Evolutionary conservation across 305 asterid genomes (phyloP).

Genomic region (Fraxinus baroniana): DNA sequence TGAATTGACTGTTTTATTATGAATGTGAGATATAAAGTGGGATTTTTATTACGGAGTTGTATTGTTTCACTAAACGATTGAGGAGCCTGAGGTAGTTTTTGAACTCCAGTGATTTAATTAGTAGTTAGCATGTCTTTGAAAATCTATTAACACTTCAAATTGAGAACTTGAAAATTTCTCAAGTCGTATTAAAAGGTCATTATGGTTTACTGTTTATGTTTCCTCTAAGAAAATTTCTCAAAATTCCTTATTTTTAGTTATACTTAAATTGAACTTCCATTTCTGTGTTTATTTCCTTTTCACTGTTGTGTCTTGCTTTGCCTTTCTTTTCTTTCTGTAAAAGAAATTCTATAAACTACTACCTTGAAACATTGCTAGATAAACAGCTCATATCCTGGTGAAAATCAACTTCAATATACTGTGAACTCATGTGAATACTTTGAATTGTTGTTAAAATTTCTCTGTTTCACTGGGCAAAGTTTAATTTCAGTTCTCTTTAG

Average conservation of each 20-base stretch:
- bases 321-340: neutral
- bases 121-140: slow-evolving; percentile 9
- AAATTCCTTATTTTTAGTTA: neutral
- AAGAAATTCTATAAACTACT: neutral
- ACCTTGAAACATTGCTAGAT: slow-evolving; percentile 9
- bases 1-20: neutral
- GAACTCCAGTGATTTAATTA: slow-evolving; percentile 2
- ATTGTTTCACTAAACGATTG: neutral
- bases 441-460: slow-evolving; percentile 10
- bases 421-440: slow-evolving; percentile 20
- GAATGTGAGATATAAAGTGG: slow-evolving; percentile 1
- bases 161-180: slow-evolving; percentile 6
- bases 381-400: slow-evolving; percentile 12
- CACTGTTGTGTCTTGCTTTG: neutral
- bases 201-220: neutral
- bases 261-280: slow-evolving; percentile 15
- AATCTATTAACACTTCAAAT: neutral
- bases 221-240: neutral
- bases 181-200: neutral
- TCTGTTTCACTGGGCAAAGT: neutral
- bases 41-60: neutral
- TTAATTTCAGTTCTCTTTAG: slow-evolving; percentile 10
- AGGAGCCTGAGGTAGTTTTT: slow-evolving; percentile 6
- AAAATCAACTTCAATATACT: neutral
- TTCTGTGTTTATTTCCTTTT: neutral